phyloP scores from a whole-genome alignment of 805 yeast species.

The Candida pseudoglaebosa region DNA sequence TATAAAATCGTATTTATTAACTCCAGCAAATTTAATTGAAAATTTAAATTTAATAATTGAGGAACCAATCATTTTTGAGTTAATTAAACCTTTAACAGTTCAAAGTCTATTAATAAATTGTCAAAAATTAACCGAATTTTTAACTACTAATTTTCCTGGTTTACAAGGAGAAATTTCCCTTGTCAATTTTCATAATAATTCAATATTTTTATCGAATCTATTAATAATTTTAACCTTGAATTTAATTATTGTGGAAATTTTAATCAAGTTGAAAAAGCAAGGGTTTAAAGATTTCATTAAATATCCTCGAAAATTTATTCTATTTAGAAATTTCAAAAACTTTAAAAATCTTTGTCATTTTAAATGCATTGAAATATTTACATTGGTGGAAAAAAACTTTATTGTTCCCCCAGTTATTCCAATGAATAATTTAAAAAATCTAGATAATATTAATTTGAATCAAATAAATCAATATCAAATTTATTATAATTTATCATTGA shows the following conservation, averaged over 20 bases:
- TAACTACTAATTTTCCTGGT: slow-evolving; percentile 14
- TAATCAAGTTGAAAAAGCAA: slow-evolving; percentile 25
- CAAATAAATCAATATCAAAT: slow-evolving; percentile 22
- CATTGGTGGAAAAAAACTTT: slow-evolving; percentile 16
- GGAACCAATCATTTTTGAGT: slow-evolving; percentile 23
- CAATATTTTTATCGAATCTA: slow-evolving; percentile 23
- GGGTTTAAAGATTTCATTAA: slow-evolving; percentile 18
- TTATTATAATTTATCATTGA: slow-evolving; percentile 27
- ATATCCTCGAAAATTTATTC: slow-evolving; percentile 14
- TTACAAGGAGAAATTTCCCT: slow-evolving; percentile 14
- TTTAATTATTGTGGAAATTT: slow-evolving; percentile 25
- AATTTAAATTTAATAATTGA: slow-evolving; percentile 20
- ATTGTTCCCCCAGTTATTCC: slow-evolving; percentile 13
- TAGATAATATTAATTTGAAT: slow-evolving; percentile 10
- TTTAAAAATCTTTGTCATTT: slow-evolving; percentile 23
- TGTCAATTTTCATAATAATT: slow-evolving; percentile 22
- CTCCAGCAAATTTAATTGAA: slow-evolving; percentile 21
- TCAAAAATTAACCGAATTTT: slow-evolving; percentile 20
- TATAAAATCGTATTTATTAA: slow-evolving; percentile 10
- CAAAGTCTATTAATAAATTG: slow-evolving; percentile 21
- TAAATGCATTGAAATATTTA: slow-evolving; percentile 26
- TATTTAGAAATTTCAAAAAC: slow-evolving; percentile 18
- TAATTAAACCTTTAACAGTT: slow-evolving; percentile 27
- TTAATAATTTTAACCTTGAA: slow-evolving; percentile 23
- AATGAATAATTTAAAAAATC: slow-evolving; percentile 5